Evolutionary conservation across 225 moss, liverwort and hornwort species (phyloP), one percentile per base, ranked within the genome.

Genomic region (Asterella californica): DNA sequence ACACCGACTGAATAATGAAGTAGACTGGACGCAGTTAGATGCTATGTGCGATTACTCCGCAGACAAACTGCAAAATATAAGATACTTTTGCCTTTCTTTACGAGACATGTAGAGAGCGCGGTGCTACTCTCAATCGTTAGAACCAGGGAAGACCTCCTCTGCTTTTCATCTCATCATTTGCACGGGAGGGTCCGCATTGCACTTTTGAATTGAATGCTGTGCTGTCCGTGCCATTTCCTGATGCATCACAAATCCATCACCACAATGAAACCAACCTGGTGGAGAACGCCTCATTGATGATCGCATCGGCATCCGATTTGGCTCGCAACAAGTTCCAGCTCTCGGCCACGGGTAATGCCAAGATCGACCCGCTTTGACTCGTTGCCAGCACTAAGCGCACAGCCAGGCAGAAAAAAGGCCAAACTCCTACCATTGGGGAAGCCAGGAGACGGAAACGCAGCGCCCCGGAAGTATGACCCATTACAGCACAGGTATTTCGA

Each of bases 281-380:
- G 52, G 88, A 86, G 78, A 89, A 82, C 42, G 95, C 90, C 76
- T 88, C 90, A 32, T 67, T 59, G 34, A 95, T 90, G 79, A 95
- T 88, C 33, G 71, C 42, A 4, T 83, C 90, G 8, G 95, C 95
- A 57, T 89, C 91, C 27, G 74, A 52, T 70, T 87, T 87, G 71
- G 84, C 83, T 73, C 76, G 75, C 52, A 55, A 11, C 3, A 5
- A 1, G 34, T 36, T 49, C 81, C 75, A 81, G 4, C 10, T 34
- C 38, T 54, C 52, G 7, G 59, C 54, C 17, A 9, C 37, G 9
- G 79, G 70, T 69, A 79, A 68, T 12, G 68, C 67, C n/a, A 79
- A 55, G 25, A 69, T 69, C 27, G 47, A 48, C 5, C 48, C 30
- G 67, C 30, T 15, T 47, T 11, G 25, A 18, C 25, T 64, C 64